Base-by-base conservation (phyloP, 495 filamentous ascomycete genomes). In the Penicillium antarcticum region DNA sequence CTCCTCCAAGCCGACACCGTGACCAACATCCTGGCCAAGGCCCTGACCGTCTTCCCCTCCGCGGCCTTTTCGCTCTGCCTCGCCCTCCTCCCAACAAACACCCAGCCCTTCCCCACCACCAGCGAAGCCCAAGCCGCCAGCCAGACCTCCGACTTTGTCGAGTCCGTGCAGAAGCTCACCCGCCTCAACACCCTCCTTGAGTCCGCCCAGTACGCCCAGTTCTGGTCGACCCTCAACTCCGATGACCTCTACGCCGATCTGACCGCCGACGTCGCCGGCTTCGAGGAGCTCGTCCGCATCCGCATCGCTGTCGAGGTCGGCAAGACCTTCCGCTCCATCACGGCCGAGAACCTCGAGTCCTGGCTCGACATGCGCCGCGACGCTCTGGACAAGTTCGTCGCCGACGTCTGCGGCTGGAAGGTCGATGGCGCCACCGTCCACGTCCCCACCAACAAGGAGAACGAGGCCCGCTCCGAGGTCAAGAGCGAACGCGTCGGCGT, bases 1-100 rank as follows among this genome's bases (percentile, higher is more conserved):
- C 91, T 96, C 59, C 84, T 91, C 72, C 91, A 91, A 71, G 87
- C 96, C 61, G 95, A 99, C 74, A 89, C 88, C 61, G 89, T 91
- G 67, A 97, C 95, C 79, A 97, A 97, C 80, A 87, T 97, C 82
- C 90, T 99, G 69, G 89, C 92, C 74, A 97, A 97, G 82, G 83
- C 91, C 51, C 84, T 99, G 62, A 96, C 92, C 57, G 88, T 96
- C 72, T 97, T 99, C 83, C 95, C 95, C 57, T 87, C 89, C 10
- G 88, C 94, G 16, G 92, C 96, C 76, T 97, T 97, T 86, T 83
- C 85, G 58, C 89, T 97, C 58, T 88, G 86, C 63, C 85, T 97
- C 39, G 87, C 95, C 68, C 88, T 99, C 48, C 91, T 99, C 67
- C 87, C 88, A 18, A 77, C 88, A 9, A 79, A 87, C 74, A 83